These are phyloP conservation scores for Trichoderma afroharzianum DNA, from an alignment of 2,329 filamentous ascomycete genomes.

Conservation along the genomic window DNA sequence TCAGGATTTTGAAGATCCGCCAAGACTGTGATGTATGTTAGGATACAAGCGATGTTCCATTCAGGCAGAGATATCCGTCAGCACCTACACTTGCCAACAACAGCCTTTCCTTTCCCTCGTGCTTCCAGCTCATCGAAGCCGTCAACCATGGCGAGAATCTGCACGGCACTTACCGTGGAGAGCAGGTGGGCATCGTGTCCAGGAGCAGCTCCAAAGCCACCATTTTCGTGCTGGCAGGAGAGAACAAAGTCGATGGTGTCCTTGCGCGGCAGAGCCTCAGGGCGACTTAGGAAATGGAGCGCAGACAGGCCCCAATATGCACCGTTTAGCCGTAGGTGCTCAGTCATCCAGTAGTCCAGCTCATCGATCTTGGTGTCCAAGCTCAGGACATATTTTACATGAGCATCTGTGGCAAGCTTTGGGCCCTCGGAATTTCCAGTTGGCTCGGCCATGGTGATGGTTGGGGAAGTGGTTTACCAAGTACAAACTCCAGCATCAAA, in stretches of 20 bases:
- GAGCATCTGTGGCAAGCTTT: conserved; percentile 52
- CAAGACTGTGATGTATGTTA: conserved; percentile 54
- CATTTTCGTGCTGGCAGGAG: conserved; percentile 83
- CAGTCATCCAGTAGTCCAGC: conserved; percentile 95
- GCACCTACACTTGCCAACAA: conserved; percentile 74
- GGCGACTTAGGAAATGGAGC: conserved; percentile 76
- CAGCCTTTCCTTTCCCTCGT: conserved; percentile 59
- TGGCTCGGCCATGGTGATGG: conserved; percentile 29
- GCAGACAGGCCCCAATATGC: conserved; percentile 95
- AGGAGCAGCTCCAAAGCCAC: conserved; percentile 90
- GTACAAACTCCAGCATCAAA: not conserved
- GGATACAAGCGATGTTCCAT: conserved; percentile 14
- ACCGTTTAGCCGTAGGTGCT: conserved; percentile 91
- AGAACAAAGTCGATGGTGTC: conserved; percentile 90
- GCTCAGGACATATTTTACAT: conserved; percentile 90
- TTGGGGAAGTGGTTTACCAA: not conserved
- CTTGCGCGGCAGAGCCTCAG: conserved; percentile 74
- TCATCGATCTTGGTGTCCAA: conserved; percentile 90
- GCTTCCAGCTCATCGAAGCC: conserved; percentile 79
- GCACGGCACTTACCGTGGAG: conserved; percentile 91
- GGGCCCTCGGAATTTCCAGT: conserved; percentile 34
- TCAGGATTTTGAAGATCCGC: conserved; percentile 74
- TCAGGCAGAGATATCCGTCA: conserved; percentile 15
- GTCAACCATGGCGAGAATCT: conserved; percentile 84
- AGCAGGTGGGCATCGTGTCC: conserved; percentile 95